Evolutionary conservation across 225 moss, liverwort and hornwort species (phyloP).

Genomic region (Marchantia paleacea): DNA sequence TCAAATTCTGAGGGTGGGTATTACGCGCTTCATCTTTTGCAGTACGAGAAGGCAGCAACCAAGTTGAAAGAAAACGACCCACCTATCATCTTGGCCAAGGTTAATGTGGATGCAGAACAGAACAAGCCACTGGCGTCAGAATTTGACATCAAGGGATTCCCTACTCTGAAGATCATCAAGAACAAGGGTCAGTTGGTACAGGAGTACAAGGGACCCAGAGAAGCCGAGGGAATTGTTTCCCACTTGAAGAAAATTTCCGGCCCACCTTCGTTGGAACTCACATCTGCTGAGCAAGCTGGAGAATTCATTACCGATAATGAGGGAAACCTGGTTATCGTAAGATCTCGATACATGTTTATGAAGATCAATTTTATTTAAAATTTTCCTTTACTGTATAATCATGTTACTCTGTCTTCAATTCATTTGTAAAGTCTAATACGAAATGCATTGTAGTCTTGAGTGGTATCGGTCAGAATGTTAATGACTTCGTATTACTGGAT

Average conservation of each 20-base stretch:
- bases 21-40: conserved; percentile 17
- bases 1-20: neutral
- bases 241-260: conserved; percentile 71
- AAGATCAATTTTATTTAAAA: neutral
- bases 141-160: conserved; percentile 72
- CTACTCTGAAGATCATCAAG: conserved; percentile 76
- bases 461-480: too few species aligned
- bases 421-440: too few species aligned
- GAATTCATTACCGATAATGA: conserved; percentile 42
- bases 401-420: too few species aligned
- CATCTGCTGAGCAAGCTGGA: conserved; percentile 53
- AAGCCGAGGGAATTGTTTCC: conserved; percentile 66
- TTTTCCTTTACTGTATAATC: neutral
- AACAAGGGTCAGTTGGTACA: conserved; percentile 58
- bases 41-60: conserved; percentile 81
- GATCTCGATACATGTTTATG: neutral
- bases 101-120: conserved; percentile 61
- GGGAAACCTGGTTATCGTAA: conserved; percentile 61
- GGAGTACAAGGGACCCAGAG: conserved; percentile 82
- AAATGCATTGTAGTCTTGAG: too few species aligned
- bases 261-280: conserved; percentile 65
- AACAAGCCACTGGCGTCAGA: conserved; percentile 71
- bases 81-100: conserved; percentile 75
- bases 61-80: conserved; percentile 72
- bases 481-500: neutral